phyloP scores from a whole-genome alignment of 1,139 yeast genomes.

The Suhomyces choctaworum region DNA sequence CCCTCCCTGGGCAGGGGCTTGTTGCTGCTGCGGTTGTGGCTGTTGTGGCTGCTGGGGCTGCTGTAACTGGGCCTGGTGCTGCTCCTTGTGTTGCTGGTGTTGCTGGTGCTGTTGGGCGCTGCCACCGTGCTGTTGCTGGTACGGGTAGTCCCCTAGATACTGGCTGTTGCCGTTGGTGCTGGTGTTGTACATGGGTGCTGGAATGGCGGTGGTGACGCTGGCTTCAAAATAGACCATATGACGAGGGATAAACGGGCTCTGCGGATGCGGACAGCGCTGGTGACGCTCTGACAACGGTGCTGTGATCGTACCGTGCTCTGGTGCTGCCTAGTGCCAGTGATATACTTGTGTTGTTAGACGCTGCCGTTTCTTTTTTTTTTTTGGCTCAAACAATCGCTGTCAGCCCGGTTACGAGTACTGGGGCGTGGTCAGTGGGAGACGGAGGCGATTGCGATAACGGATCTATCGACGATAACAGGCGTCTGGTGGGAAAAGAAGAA shows the following conservation, averaged over 20 bases:
- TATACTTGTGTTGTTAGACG: too few relatives aligned
- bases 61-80: constrained; percentile 6
- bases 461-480: too few relatives aligned
- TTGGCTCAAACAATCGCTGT: background rate
- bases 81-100: constrained; percentile 11
- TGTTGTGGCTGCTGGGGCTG: constrained; percentile 12
- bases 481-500: too few relatives aligned
- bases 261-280: constrained; percentile 4
- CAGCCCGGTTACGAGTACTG: background rate
- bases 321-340: too few relatives aligned
- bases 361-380: too few relatives aligned
- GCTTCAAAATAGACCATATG: constrained; percentile 24
- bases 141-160: constrained; percentile 17
- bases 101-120: constrained; percentile 7
- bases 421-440: background rate
- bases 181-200: constrained; percentile 16
- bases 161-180: constrained; percentile 11
- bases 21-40: constrained; percentile 8
- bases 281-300: constrained; percentile 2
- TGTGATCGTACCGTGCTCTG: too few relatives aligned
- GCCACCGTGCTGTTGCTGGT: constrained; percentile 15
- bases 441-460: too few relatives aligned
- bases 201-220: constrained; percentile 21
- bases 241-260: too few relatives aligned
- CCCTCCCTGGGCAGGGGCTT: constrained; percentile 7